Percentiles rank a stretch among this genome's conserved stretches.
phyloP scores from a whole-genome alignment of 73 alveolate species.

The Loxodes magnus region DNA sequence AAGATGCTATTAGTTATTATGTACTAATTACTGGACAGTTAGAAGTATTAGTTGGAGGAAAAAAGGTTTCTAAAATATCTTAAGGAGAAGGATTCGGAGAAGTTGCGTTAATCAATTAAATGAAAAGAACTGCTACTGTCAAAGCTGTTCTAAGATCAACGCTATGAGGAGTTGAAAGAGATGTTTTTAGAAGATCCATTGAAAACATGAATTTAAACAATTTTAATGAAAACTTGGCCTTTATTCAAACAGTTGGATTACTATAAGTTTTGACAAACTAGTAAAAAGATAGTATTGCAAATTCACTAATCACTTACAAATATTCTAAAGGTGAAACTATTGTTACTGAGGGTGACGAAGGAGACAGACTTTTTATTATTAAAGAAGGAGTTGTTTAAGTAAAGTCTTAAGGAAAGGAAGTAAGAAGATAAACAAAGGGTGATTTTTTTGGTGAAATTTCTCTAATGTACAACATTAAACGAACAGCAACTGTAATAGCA shows the following conservation, averaged over 20 bases:
- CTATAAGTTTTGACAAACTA: not conserved
- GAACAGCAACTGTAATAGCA: slow-evolving; percentile 14
- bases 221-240: not conserved
- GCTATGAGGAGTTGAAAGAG: slow-evolving; percentile 9
- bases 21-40: not conserved
- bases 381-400: slow-evolving; percentile 2
- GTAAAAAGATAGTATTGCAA: not conserved
- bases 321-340: slow-evolving; percentile 3
- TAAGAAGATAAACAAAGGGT: not conserved
- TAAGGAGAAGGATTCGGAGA: slow-evolving; percentile 15
- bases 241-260: not conserved
- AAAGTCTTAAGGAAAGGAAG: slow-evolving; percentile 1
- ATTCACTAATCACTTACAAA: not conserved
- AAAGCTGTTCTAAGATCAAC: slow-evolving; percentile 2
- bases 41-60: not conserved
- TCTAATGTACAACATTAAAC: not conserved
- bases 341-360: slow-evolving; percentile 5
- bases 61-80: not conserved
- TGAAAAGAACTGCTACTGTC: slow-evolving; percentile 8
- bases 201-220: not conserved
- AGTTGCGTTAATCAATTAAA: slow-evolving; percentile 7
- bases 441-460: slow-evolving; percentile 13
- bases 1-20: not conserved
- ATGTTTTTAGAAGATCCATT: not conserved
- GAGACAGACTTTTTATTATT: slow-evolving; percentile 2